These are phyloP conservation scores for Rubus idaeus DNA, from an alignment of 306 rosid genomes.

Conservation along the genomic window DNA sequence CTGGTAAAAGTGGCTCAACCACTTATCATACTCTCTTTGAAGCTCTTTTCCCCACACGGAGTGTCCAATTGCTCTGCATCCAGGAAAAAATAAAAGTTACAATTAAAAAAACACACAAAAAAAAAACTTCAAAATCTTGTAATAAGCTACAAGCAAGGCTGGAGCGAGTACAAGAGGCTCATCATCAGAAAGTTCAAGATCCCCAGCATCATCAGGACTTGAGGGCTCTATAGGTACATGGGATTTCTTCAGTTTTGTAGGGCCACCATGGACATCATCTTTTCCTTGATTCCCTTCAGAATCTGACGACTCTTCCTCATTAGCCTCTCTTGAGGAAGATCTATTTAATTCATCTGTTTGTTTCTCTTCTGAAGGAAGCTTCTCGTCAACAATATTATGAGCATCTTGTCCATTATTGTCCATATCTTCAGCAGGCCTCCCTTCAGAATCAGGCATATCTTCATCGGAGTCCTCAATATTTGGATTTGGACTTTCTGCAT, in stretches of 20 bases:
- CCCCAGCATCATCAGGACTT: constrained; percentile 29
- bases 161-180: constrained; percentile 76
- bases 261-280: constrained; percentile 34
- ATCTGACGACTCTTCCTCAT: constrained; percentile 41
- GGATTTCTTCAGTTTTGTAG: constrained; percentile 34
- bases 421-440: constrained; percentile 42
- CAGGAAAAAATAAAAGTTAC: neutral
- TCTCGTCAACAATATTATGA: constrained; percentile 42
- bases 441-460: constrained; percentile 45
- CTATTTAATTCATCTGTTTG: constrained; percentile 45
- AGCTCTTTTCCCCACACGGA: constrained; percentile 51
- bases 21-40: constrained; percentile 33
- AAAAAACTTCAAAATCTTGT: neutral
- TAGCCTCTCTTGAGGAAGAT: constrained; percentile 44
- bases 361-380: constrained; percentile 49
- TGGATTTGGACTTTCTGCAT: constrained; percentile 31
- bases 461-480: constrained; percentile 47
- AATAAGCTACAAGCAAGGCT: constrained; percentile 14
- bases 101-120: neutral
- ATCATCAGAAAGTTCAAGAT: constrained; percentile 70
- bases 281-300: constrained; percentile 47
- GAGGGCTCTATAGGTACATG: constrained; percentile 31
- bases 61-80: constrained; percentile 82
- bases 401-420: constrained; percentile 37
- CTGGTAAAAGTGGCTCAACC: constrained; percentile 18